A percentile compares a stretch with the other conserved stretches of the same genome.
Conservation (phyloP, 768 basidiomycete genomes). For the Tricholoma terreum region DNA sequence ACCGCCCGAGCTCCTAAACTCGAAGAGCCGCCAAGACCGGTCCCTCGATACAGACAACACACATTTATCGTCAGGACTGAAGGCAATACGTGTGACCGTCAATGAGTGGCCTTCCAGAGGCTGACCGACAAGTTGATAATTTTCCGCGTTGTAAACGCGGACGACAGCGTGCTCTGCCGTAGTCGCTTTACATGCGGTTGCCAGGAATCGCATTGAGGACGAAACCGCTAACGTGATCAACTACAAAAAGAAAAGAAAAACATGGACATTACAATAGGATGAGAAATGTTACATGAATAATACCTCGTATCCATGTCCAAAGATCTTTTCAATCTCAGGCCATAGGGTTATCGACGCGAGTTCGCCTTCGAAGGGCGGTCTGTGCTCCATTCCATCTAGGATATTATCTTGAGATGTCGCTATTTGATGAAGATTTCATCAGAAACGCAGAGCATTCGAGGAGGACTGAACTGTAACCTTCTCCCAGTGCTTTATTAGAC, state of each 20-base stretch:
- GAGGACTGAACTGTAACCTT: slow-evolving; percentile 43
- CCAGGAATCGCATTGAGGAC: slow-evolving; percentile 62
- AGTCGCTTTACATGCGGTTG: slow-evolving; percentile 89
- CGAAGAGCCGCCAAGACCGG: slow-evolving; percentile 86
- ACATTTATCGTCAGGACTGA: slow-evolving; percentile 79
- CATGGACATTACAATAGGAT: not conserved
- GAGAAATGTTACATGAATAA: slow-evolving; percentile 7
- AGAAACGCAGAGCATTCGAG: not conserved
- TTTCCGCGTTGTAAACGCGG: slow-evolving; percentile 71
- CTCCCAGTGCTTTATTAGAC: slow-evolving; percentile 87
- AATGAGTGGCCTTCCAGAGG: slow-evolving; percentile 82
- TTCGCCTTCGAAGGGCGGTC: slow-evolving; percentile 86
- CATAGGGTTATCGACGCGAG: slow-evolving; percentile 85
- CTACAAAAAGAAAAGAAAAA: slow-evolving; percentile 33
- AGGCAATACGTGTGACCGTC: slow-evolving; percentile 87
- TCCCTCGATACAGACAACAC: slow-evolving; percentile 89
- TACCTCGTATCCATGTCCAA: slow-evolving; percentile 97
- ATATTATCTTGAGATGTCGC: not conserved
- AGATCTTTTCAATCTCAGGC: slow-evolving; percentile 96
- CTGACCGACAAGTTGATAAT: slow-evolving; percentile 66
- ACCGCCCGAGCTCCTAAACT: slow-evolving; percentile 43
- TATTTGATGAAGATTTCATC: not conserved
- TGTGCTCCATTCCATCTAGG: not conserved
- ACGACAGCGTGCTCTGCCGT: slow-evolving; percentile 86
- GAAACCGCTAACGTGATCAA: slow-evolving; percentile 81